Conservation (phyloP, 768 basidiomycete genomes). For the Boletus reticulatus region DNA sequence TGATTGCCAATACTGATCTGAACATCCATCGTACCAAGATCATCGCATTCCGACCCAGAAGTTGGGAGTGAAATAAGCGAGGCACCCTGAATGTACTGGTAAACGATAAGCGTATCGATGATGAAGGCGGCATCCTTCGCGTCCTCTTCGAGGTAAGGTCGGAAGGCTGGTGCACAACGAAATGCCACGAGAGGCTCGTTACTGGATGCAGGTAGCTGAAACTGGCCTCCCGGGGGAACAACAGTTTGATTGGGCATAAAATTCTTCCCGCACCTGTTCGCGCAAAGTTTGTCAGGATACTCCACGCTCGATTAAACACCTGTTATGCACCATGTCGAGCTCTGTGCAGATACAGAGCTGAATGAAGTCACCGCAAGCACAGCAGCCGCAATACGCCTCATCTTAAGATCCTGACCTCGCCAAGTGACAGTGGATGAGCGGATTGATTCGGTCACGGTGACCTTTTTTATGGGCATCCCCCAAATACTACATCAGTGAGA, state of each 20-base stretch:
- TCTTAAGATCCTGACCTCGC: slow-evolving; percentile 5
- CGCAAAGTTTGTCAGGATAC: neutral
- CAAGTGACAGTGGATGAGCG: neutral
- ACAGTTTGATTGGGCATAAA: slow-evolving; percentile 41
- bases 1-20: slow-evolving; percentile 30
- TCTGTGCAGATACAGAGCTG: slow-evolving; percentile 16
- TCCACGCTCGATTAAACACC: no score
- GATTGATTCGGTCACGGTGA: neutral
- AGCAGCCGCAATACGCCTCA: slow-evolving; percentile 14
- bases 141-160: slow-evolving; percentile 48
- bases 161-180: slow-evolving; percentile 45
- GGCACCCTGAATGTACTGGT: slow-evolving; percentile 34
- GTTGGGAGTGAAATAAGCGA: slow-evolving; percentile 27
- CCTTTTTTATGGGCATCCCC: slow-evolving; percentile 8
- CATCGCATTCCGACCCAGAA: neutral
- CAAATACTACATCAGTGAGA: no score
- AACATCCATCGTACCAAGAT: slow-evolving; percentile 21
- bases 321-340: slow-evolving; percentile 23
- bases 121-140: slow-evolving; percentile 25
- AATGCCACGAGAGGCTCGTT: slow-evolving; percentile 41
- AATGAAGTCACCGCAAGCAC: slow-evolving; percentile 12
- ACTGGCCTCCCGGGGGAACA: slow-evolving; percentile 46
- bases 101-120: slow-evolving; percentile 39
- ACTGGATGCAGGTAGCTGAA: slow-evolving; percentile 36
- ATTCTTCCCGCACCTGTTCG: slow-evolving; percentile 49